Evolutionary conservation across 1,284 basidiomycete genomes (phyloP).

Genomic region (Ganoderma boninense): DNA sequence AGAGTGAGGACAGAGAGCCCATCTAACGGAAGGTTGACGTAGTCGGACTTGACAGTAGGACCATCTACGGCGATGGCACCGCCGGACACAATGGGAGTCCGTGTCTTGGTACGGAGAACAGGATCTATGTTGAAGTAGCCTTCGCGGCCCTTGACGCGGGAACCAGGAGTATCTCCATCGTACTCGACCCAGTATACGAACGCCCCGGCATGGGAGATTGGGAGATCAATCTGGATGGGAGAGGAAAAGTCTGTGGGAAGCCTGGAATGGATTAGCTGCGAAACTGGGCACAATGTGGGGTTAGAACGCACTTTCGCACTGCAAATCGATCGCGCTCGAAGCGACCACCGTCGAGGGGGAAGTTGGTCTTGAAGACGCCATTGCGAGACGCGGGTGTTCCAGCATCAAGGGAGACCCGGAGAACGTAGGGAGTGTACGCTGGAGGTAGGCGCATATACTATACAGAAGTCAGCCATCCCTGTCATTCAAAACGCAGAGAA

Average conservation of each 20-base stretch:
- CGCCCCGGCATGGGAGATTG: conserved; percentile 94
- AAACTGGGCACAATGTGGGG: not conserved
- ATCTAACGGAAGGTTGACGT: conserved; percentile 81
- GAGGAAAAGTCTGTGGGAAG: conserved; percentile 86
- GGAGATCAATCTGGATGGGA: conserved; percentile 90
- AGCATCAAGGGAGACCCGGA: conserved; percentile 89
- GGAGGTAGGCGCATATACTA: conserved; percentile 96
- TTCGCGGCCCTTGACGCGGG: conserved; percentile 79
- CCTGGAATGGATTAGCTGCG: conserved; percentile 47
- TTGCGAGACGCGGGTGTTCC: conserved; percentile 89
- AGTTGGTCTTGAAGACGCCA: conserved; percentile 93
- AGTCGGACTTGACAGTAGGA: conserved; percentile 55
- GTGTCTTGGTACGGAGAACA: conserved; percentile 76
- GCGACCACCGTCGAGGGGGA: conserved; percentile 88
- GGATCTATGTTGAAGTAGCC: conserved; percentile 98
- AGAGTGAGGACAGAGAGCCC: conserved; percentile 88
- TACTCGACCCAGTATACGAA: conserved; percentile 96
- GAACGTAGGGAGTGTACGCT: conserved; percentile 87
- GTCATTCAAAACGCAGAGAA: not conserved
- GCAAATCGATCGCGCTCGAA: conserved; percentile 84
- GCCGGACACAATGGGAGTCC: conserved; percentile 76
- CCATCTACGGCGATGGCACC: conserved; percentile 58
- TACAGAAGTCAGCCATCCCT: conserved; percentile 13
- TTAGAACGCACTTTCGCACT: conserved; percentile 73
- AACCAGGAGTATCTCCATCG: conserved; percentile 64